phyloP scores from a whole-genome alignment of 306 rosid species.

The Herpetospermum pedunculosum region DNA sequence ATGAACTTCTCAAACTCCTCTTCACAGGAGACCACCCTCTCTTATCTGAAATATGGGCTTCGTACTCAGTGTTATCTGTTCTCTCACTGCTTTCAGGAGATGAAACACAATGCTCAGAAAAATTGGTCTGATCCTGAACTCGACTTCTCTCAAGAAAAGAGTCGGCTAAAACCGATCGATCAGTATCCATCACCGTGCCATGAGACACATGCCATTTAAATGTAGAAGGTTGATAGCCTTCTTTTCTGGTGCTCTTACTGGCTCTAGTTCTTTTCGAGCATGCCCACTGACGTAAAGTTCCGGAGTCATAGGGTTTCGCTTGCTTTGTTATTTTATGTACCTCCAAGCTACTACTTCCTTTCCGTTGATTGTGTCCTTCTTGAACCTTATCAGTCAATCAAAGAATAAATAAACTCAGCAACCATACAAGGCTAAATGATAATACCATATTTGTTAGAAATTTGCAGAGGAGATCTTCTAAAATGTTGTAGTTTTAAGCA shows the following conservation, averaged over 20 bases:
- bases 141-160: slow-evolving; percentile 13
- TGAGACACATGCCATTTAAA: slow-evolving; percentile 18
- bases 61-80: slow-evolving; percentile 12
- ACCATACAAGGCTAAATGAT: neutral
- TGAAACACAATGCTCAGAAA: slow-evolving; percentile 15
- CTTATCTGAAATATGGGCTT: slow-evolving; percentile 15
- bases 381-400: slow-evolving; percentile 16
- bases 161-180: slow-evolving; percentile 12
- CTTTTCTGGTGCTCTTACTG: slow-evolving; percentile 24
- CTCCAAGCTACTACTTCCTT: slow-evolving; percentile 15
- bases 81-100: slow-evolving; percentile 26
- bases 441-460: neutral
- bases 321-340: slow-evolving; percentile 24
- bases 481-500: neutral
- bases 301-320: slow-evolving; percentile 20
- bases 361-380: slow-evolving; percentile 13
- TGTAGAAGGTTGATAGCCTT: slow-evolving; percentile 10
- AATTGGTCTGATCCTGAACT: slow-evolving; percentile 8
- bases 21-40: slow-evolving; percentile 17
- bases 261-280: slow-evolving; percentile 40
- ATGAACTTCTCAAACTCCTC: slow-evolving; percentile 23
- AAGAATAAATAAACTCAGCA: neutral
- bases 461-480: neutral
- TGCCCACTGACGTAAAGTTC: slow-evolving; percentile 32
- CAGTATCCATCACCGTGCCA: slow-evolving; percentile 12